phyloP scores from a whole-genome alignment of 305 asterid genomes.

The Rubia tinctorum region DNA sequence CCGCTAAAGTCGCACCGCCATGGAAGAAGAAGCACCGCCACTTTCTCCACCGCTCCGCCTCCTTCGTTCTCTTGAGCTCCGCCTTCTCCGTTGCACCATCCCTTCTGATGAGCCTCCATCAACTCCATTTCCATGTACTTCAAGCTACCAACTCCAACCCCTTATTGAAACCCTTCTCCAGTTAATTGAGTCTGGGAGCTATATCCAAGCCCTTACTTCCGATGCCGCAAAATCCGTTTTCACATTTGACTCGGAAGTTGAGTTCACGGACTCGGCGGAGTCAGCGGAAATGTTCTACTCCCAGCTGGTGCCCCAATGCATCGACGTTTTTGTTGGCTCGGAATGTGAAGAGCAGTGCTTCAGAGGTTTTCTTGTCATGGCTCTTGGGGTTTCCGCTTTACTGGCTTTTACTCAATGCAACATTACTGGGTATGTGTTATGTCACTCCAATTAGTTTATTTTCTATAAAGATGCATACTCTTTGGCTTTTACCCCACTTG shows the following conservation, averaged over 20 bases:
- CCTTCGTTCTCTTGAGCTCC: slow-evolving; percentile 57
- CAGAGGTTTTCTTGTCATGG: slow-evolving; percentile 49
- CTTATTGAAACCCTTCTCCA: slow-evolving; percentile 16
- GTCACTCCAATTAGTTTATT: no score
- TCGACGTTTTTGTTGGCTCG: slow-evolving; percentile 12
- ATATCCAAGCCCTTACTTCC: slow-evolving; percentile 25
- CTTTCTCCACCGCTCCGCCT: slow-evolving; percentile 9
- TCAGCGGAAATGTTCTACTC: slow-evolving; percentile 25
- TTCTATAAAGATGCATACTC: background rate
- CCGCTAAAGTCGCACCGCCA: slow-evolving; percentile 10
- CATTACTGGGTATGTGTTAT: slow-evolving; percentile 61
- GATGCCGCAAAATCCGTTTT: slow-evolving; percentile 19
- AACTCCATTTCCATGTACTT: slow-evolving; percentile 3
- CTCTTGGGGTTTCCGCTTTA: slow-evolving; percentile 67
- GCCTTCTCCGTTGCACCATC: slow-evolving; percentile 62
- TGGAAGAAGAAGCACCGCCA: slow-evolving; percentile 5
- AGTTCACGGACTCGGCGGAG: slow-evolving; percentile 15
- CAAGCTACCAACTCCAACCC: slow-evolving; percentile 11
- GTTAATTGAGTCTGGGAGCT: slow-evolving; percentile 27
- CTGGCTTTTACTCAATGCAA: slow-evolving; percentile 72
- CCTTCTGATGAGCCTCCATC: slow-evolving; percentile 26
- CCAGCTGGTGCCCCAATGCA: slow-evolving; percentile 16
- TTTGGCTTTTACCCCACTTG: background rate
- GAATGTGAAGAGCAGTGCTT: slow-evolving; percentile 13
- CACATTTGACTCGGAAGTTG: background rate